Evolutionary conservation across 305 asterid genomes (phyloP), one percentile per base, ranked within the genome.

Genomic region (Solanum aculeatissimum): DNA sequence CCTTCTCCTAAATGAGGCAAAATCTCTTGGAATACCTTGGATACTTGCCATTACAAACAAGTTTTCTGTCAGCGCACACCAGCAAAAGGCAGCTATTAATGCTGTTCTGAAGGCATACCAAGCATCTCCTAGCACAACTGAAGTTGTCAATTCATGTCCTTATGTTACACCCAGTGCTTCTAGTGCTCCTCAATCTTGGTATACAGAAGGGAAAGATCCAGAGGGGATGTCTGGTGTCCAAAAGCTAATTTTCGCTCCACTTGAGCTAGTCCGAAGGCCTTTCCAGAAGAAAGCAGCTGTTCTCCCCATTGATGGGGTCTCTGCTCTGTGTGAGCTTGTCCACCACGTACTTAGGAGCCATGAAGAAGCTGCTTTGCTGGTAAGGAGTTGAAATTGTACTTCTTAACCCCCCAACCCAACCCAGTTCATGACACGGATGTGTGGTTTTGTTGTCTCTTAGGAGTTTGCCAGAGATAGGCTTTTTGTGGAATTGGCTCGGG

Each of bases 21-120:
- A 95, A 88, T 94, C 98, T 79, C 92, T 95, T 27, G 98, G 98
- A 68, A 90, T 94, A 75, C 99, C 99, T 54, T 97, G 98, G 98
- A 91, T 94, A 83, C 98, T 97, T 69, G 98, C 98, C 72, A 87
- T 97, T 84, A 97, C 98, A 62, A 95, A 97, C 92, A 95, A 94
- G 84, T 97, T 94, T 86, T 97, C 99, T 29, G 99, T 97, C 80
- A 97, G 99, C 42, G 99, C 99, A 21, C 97, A 97, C 88, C 97
- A 93, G 90, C 98, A 97, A 83, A 95, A 91, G 89, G 88, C 93
- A 74, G 95, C 95, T 65, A 91, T 97, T 80, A 91, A 90, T 84
- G 91, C 93, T 57, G 97, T 93, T 62, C 77, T 97, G 78, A 93
- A 93, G 88, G 98, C 97, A 85, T 95, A 97, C 89, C 97, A 92